These are phyloP conservation scores for Clarkia xantiana DNA, from an alignment of 345 rosid species.

Conservation along the genomic window DNA sequence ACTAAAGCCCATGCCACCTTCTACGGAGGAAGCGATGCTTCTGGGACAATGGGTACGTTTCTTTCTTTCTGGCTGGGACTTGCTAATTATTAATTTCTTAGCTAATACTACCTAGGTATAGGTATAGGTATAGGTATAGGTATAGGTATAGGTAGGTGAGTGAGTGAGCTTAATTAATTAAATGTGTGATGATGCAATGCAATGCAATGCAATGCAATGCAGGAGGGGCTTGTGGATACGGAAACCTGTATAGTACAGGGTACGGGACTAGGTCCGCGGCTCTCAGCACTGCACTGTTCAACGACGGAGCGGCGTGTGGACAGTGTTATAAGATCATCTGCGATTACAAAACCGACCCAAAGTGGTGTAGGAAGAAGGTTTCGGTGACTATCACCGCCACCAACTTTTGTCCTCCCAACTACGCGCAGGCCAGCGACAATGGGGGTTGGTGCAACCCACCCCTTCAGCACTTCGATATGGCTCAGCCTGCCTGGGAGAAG, in stretches of 20 bases:
- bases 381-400: constrained; percentile 45
- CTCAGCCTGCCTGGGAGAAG: constrained; percentile 69
- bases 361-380: constrained; percentile 39
- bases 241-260: constrained; percentile 22
- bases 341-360: constrained; percentile 34
- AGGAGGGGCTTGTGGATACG: constrained; percentile 39
- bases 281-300: constrained; percentile 50
- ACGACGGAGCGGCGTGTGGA: constrained; percentile 53
- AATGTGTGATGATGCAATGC: no score
- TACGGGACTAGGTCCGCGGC: constrained; percentile 54
- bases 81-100: no score
- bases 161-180: no score
- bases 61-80: no score
- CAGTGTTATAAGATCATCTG: constrained; percentile 40
- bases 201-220: no score
- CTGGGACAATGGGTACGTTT: constrained; percentile 54
- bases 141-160: no score
- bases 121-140: no score
- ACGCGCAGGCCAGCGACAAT: constrained; percentile 35
- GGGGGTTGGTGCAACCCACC: constrained; percentile 85
- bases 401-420: constrained; percentile 58
- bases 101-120: no score
- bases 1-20: constrained; percentile 51
- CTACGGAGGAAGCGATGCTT: constrained; percentile 61
- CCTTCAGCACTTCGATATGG: constrained; percentile 31